These are phyloP conservation scores for Aureobasidium melanogenum DNA, from an alignment of 2,329 filamentous ascomycete genomes.

Conservation along the genomic window DNA sequence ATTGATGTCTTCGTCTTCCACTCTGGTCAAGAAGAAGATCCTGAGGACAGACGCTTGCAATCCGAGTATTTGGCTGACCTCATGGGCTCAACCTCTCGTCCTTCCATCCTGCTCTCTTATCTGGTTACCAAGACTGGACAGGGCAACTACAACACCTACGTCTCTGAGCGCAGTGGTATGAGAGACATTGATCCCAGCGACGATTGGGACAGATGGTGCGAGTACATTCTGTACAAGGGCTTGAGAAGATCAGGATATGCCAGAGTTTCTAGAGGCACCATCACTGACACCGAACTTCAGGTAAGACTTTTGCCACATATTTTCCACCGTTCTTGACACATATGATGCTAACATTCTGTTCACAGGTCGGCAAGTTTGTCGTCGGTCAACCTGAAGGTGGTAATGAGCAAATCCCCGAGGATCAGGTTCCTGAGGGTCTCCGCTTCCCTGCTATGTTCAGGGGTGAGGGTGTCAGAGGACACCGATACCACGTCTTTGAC, in stretches of 20 bases:
- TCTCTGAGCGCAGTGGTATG: conserved; percentile 81
- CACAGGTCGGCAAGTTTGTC: conserved; percentile 76
- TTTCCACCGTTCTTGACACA: not conserved
- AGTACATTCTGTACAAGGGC: conserved; percentile 94
- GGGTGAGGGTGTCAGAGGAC: conserved; percentile 77
- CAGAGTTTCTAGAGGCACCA: conserved; percentile 75
- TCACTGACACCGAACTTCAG: conserved; percentile 96
- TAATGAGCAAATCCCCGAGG: conserved; percentile 60
- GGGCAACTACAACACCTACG: conserved; percentile 96
- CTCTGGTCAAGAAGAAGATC: conserved; percentile 94
- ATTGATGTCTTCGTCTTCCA: conserved; percentile 98
- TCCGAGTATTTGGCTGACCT: conserved; percentile 74
- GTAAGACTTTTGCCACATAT: conserved; percentile 34
- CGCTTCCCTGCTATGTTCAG: conserved; percentile 79
- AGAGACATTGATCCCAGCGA: conserved; percentile 84
- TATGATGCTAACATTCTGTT: not conserved
- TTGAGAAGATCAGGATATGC: conserved; percentile 82
- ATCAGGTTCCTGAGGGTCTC: conserved; percentile 64
- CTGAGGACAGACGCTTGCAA: conserved; percentile 81
- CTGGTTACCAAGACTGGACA: conserved; percentile 82
- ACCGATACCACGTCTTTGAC: conserved; percentile 91
- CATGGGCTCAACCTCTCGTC: conserved; percentile 75
- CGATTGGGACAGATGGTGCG: conserved; percentile 98
- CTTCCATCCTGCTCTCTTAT: conserved; percentile 80
- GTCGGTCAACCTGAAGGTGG: conserved; percentile 62